These are phyloP conservation scores for Heliosperma pusillum DNA, from an alignment of 148 eudicot genomes.

Conservation along the genomic window DNA sequence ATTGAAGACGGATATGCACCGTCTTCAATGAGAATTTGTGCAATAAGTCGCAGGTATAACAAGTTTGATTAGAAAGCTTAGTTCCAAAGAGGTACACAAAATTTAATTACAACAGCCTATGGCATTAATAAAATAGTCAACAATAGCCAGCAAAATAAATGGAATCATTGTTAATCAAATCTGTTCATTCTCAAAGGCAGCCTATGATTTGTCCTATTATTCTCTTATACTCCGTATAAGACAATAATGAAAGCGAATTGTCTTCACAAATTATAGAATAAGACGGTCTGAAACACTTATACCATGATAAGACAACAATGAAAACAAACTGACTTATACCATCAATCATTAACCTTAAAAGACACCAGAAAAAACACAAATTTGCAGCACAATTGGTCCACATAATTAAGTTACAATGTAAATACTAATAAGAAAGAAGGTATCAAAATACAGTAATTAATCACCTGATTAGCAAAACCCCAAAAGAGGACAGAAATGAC, in stretches of 20 bases:
- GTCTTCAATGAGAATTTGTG: too few relatives aligned
- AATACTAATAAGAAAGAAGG: neutral
- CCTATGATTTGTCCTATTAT: neutral
- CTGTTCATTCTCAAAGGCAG: neutral
- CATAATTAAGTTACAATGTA: too few relatives aligned
- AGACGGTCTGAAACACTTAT: too few relatives aligned
- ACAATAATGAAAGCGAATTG: neutral
- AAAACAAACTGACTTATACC: neutral
- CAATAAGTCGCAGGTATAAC: too few relatives aligned
- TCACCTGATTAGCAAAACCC: slow-evolving; percentile 99
- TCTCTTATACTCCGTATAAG: neutral
- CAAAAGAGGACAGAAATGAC: slow-evolving; percentile 96
- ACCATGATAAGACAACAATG: too few relatives aligned
- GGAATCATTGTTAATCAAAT: neutral
- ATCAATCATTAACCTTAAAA: neutral
- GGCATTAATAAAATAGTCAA: neutral
- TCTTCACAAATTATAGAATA: neutral
- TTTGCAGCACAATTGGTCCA: too few relatives aligned
- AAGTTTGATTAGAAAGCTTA: neutral
- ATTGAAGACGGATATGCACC: too few relatives aligned
- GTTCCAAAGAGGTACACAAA: neutral
- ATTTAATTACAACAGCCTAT: neutral
- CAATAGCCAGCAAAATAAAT: neutral
- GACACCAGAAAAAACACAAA: neutral
- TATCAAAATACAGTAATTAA: neutral